Base-by-base conservation (phyloP, 257 asterid genomes). In the Solanum rostratum region DNA sequence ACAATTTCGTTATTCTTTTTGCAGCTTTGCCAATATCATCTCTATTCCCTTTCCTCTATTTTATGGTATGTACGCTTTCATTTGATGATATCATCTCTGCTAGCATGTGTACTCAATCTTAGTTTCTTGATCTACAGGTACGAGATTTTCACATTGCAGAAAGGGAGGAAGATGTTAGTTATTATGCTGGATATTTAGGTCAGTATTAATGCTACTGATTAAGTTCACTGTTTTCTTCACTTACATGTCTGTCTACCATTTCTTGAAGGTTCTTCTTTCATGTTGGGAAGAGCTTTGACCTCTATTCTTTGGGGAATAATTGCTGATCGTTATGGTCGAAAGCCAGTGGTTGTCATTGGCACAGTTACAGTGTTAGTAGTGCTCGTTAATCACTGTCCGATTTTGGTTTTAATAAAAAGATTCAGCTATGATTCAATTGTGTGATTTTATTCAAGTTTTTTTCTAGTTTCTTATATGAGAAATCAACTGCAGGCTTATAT, bases 111-210 rank as follows among this genome's bases (percentile, higher is more conserved):
- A 33, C 63, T 80, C 15, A 24, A 33, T 80, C 70, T 59, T 14
- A 45, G 22, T 16, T 37, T 66, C 76, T 66, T 33, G 11, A 19
- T 55, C 20, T 19, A 83, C 88, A 93, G 98, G 85, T 93, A 80
- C 84, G 92, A 68, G 98, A 94, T 86, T 94, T 94, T 82, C 91
- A 90, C 84, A 89, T 94, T 86, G 98, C 98, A 13, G 79, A 91
- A 83, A 86, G 82, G 86, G 97, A 93, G 86, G 98, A 92, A 87
- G 97, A 93, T 90, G 92, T 94, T 69, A 95, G 95, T 55, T 93
- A 65, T 70, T 93, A 93, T 87, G 97, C 94, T 10, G 98, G 98
- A 86, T 93, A 85, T 88, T 79, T 94, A 85, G 98, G 98, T 94
- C 84, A 27, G 87, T 52, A 46, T 43, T 29, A 33, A 62, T 43